These are phyloP conservation scores for Candida boleticola DNA, from an alignment of 805 yeast species.

Conservation along the genomic window DNA sequence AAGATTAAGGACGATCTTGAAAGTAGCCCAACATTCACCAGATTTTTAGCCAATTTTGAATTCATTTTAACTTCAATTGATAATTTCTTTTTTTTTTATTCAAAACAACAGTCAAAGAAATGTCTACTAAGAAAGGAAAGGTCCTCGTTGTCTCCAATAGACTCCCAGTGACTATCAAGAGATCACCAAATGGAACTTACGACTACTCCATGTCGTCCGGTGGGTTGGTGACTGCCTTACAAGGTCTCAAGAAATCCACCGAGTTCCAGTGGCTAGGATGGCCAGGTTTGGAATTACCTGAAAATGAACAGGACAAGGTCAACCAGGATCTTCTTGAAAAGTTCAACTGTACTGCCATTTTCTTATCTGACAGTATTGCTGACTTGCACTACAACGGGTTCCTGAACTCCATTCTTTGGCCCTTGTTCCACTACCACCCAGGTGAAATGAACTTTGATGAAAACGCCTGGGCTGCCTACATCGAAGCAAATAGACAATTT, in stretches of 20 bases:
- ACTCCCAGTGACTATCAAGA: conserved; percentile 87
- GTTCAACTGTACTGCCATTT: conserved; percentile 89
- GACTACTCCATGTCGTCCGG: conserved; percentile 94
- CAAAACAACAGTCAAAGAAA: neutral
- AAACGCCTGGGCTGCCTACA: conserved; percentile 96
- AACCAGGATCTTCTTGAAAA: conserved; percentile 66
- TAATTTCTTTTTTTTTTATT: no score
- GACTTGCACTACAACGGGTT: conserved; percentile 97
- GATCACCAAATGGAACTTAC: conserved; percentile 61
- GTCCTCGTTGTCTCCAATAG: conserved; percentile 92
- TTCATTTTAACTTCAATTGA: no score
- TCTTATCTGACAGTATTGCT: conserved; percentile 82
- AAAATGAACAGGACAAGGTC: conserved; percentile 65
- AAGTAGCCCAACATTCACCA: no score
- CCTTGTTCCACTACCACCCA: conserved; percentile 96
- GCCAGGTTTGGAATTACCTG: conserved; percentile 87
- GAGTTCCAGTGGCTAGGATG: conserved; percentile 98
- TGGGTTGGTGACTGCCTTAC: conserved; percentile 93
- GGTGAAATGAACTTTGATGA: conserved; percentile 99
- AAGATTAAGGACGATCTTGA: no score
- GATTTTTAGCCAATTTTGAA: no score
- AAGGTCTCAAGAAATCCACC: conserved; percentile 79
- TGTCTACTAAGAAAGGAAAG: conserved; percentile 44
- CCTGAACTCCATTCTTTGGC: conserved; percentile 94
- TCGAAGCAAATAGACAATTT: conserved; percentile 84